phyloP scores from a whole-genome alignment of 768 basidiomycete species.

The Podaxis mareebaensis region DNA sequence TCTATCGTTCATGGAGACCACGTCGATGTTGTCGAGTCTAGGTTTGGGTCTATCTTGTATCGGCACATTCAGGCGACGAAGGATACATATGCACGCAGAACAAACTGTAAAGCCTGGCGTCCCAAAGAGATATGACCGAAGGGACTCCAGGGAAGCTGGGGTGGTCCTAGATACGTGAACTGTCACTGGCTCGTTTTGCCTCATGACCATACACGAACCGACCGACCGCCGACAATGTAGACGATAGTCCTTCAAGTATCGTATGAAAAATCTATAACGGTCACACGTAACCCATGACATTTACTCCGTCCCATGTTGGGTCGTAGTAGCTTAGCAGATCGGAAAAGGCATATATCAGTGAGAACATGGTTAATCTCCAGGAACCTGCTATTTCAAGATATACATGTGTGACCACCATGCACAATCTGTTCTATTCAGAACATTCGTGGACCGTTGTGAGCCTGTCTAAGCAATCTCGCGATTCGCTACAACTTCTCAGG shows the following conservation, averaged over 20 bases:
- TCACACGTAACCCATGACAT: neutral
- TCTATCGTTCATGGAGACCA: too few species aligned
- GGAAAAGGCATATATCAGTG: neutral
- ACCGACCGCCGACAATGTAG: neutral
- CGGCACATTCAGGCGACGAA: too few species aligned
- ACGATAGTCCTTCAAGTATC: neutral
- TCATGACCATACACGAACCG: neutral
- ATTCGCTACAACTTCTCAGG: too few species aligned
- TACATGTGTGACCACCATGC: neutral
- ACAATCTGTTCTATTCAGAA: neutral
- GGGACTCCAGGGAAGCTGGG: neutral
- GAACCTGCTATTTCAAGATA: neutral
- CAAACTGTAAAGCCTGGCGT: too few species aligned
- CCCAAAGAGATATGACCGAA: neutral
- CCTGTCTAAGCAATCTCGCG: too few species aligned
- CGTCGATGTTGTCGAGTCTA: too few species aligned
- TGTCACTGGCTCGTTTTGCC: conserved; percentile 1
- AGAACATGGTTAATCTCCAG: neutral
- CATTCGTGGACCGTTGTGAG: too few species aligned
- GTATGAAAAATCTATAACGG: neutral
- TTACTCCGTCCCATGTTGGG: neutral
- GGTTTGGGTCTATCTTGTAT: too few species aligned
- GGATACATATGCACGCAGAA: too few species aligned
- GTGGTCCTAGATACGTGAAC: conserved; percentile 3
- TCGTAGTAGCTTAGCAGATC: neutral